Evolutionary conservation across 768 basidiomycete genomes (phyloP).

Genomic region (Tylopilus cervinicoccineus): DNA sequence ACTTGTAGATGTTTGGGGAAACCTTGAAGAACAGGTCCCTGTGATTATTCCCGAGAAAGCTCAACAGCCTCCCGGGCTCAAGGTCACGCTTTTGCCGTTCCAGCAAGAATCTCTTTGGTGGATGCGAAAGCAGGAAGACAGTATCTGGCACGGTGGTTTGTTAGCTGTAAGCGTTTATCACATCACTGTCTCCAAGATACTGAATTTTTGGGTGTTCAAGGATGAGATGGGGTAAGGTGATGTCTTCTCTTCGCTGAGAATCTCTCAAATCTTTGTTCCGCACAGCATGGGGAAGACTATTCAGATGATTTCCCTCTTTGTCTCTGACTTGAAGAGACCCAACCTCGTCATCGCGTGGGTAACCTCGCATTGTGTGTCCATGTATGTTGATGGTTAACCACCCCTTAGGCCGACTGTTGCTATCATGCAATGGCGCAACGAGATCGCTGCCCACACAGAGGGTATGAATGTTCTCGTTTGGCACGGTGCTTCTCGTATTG

Average conservation of each 20-base stretch:
- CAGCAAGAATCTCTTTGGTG: slow-evolving; percentile 92
- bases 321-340: slow-evolving; percentile 72
- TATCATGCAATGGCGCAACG: slow-evolving; percentile 86
- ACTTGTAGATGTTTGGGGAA: slow-evolving; percentile 82
- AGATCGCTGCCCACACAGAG: slow-evolving; percentile 82
- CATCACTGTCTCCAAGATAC: neutral
- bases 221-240: slow-evolving; percentile 84
- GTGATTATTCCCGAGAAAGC: slow-evolving; percentile 64
- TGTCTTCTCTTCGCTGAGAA: neutral
- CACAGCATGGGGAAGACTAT: slow-evolving; percentile 91
- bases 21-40: slow-evolving; percentile 61
- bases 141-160: slow-evolving; percentile 88
- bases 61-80: slow-evolving; percentile 78
- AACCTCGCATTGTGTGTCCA: neutral
- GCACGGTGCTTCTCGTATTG: slow-evolving; percentile 79
- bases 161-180: slow-evolving; percentile 59
- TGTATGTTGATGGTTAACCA: neutral
- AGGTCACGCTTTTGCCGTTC: slow-evolving; percentile 86
- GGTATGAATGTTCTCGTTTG: slow-evolving; percentile 86
- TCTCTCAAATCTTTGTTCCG: slow-evolving; percentile 10
- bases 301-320: slow-evolving; percentile 88
- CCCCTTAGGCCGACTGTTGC: slow-evolving; percentile 44
- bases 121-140: slow-evolving; percentile 92
- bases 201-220: slow-evolving; percentile 33
- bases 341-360: slow-evolving; percentile 90